These are phyloP conservation scores for Xylaria bambusicola DNA, from an alignment of 495 filamentous ascomycete genomes.

Conservation along the genomic window DNA sequence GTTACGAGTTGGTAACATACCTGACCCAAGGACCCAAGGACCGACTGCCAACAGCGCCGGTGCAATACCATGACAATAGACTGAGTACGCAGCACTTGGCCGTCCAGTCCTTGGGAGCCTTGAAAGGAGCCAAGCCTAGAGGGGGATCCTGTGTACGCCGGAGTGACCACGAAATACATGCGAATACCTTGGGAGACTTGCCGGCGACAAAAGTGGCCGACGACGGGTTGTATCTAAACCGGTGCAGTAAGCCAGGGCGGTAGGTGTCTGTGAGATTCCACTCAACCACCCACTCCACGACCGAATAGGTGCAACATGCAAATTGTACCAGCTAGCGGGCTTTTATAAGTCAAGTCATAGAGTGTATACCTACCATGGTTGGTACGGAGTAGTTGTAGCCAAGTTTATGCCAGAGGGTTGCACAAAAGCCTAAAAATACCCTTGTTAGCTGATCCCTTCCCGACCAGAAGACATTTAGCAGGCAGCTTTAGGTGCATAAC, in stretches of 20 bases:
- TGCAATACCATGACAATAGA: slow-evolving; percentile 15
- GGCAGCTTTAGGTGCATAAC: background rate
- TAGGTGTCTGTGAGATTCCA: slow-evolving; percentile 10
- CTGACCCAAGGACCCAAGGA: background rate
- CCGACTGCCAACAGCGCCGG: slow-evolving; percentile 11
- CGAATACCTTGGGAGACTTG: slow-evolving; percentile 8
- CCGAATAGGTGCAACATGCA: background rate
- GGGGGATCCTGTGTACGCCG: background rate
- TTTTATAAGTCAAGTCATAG: too few species aligned
- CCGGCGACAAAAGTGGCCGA: slow-evolving; percentile 8
- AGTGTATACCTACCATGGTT: too few species aligned
- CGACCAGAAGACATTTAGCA: background rate
- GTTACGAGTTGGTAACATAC: background rate
- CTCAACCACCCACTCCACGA: background rate
- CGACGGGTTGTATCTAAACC: background rate
- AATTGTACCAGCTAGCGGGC: too few species aligned
- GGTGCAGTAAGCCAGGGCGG: slow-evolving; percentile 1
- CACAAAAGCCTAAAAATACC: slow-evolving; percentile 11
- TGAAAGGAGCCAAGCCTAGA: slow-evolving; percentile 5
- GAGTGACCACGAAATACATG: slow-evolving; percentile 17
- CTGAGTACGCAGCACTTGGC: slow-evolving; percentile 5
- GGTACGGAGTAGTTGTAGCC: background rate
- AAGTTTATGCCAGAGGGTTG: slow-evolving; percentile 8
- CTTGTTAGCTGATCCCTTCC: slow-evolving; percentile 9
- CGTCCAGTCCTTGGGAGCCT: slow-evolving; percentile 3